Percentiles rank a stretch among this genome's conserved stretches.
These are phyloP conservation scores for Pisolithus microcarpus DNA, from an alignment of 768 basidiomycete genomes.

Conservation along the genomic window DNA sequence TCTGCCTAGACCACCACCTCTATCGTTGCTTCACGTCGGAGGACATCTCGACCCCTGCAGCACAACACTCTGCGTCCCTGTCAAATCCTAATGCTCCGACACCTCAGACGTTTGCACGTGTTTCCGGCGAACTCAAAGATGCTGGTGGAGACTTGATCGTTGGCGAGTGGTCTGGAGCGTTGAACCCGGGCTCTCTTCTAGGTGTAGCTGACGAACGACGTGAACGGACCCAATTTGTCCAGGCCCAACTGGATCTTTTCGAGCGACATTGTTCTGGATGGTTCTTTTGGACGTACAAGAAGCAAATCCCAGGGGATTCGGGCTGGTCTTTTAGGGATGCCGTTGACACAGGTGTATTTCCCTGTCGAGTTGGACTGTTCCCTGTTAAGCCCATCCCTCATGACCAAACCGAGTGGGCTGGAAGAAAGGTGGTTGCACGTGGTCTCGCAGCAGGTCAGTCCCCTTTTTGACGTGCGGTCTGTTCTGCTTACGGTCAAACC, in stretches of 20 bases:
- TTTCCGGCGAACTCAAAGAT: conserved; percentile 25
- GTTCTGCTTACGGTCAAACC: conserved; percentile 9
- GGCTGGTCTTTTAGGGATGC: conserved; percentile 74
- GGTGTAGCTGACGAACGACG: conserved; percentile 37
- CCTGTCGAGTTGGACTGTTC: conserved; percentile 40
- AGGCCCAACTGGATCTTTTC: conserved; percentile 60
- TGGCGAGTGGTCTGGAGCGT: conserved; percentile 74
- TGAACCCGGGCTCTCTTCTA: conserved; percentile 58
- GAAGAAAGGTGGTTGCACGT: conserved; percentile 24
- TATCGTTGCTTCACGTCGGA: conserved; percentile 70
- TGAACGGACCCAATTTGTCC: conserved; percentile 43
- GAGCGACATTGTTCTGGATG: conserved; percentile 61
- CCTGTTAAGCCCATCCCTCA: conserved; percentile 15
- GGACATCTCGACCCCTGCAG: conserved; percentile 48
- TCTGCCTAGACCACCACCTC: conserved; percentile 74
- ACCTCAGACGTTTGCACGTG: conserved; percentile 36
- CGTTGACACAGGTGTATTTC: conserved; percentile 54
- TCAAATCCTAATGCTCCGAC: conserved; percentile 32
- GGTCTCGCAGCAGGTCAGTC: conserved; percentile 29
- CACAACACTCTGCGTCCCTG: conserved; percentile 47
- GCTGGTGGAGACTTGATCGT: conserved; percentile 53
- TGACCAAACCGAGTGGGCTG: conserved; percentile 14
- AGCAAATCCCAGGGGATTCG: conserved; percentile 53
- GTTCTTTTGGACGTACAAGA: conserved; percentile 86
- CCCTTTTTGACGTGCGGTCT: background rate